Conservation (phyloP, 2,329 filamentous ascomycete genomes). For the Pestalotiopsis fici region DNA sequence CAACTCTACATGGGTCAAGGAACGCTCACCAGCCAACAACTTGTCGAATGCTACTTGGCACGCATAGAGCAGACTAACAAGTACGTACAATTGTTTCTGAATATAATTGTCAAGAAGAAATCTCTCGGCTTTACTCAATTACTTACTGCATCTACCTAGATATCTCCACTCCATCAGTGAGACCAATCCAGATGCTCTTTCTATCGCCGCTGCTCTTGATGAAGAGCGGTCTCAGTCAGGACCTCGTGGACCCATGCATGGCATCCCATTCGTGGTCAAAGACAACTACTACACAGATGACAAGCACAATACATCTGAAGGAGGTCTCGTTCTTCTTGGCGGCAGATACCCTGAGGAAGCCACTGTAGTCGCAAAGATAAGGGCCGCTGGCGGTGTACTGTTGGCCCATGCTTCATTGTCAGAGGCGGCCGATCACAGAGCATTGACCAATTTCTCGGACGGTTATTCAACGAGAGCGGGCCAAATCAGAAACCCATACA, state of each 20-base stretch:
- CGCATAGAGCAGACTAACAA: not conserved
- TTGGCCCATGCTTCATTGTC: not conserved
- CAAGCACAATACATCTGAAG: not conserved
- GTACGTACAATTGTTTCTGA: not conserved
- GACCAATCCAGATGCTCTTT: not conserved
- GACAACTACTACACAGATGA: slow-evolving; percentile 3
- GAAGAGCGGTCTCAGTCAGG: not conserved
- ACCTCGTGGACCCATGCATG: not conserved
- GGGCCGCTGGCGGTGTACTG: not conserved
- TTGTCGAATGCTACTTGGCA: not conserved
- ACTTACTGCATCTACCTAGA: not conserved
- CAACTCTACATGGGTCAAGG: not conserved
- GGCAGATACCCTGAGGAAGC: not conserved
- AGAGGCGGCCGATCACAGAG: not conserved
- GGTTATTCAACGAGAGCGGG: slow-evolving; percentile 11
- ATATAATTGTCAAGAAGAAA: too few relatives aligned
- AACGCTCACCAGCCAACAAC: not conserved
- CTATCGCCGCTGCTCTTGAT: not conserved
- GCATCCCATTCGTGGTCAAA: slow-evolving; percentile 1
- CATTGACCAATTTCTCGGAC: not conserved
- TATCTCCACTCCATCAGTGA: not conserved
- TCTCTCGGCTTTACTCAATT: not conserved
- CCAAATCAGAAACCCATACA: slow-evolving; percentile 13
- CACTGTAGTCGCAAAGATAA: not conserved
- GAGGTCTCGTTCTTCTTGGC: not conserved